A percentile compares a stretch with the other conserved stretches of the same genome.
phyloP scores from a whole-genome alignment of 495 filamentous ascomycete genomes.

The Aspergillus nidulans region DNA sequence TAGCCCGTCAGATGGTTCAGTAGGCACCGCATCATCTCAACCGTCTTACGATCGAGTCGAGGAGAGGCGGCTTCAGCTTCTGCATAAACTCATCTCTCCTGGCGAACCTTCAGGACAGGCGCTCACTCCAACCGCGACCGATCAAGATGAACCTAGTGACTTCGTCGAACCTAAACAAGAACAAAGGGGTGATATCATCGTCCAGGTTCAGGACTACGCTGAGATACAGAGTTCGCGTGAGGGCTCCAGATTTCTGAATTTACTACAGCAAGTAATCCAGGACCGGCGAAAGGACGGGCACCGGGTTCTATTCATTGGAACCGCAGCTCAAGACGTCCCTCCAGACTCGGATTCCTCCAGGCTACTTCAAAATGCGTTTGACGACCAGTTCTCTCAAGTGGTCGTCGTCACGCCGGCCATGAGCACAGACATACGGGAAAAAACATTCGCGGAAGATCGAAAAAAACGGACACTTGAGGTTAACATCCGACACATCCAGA shows the following conservation, averaged over 20 bases:
- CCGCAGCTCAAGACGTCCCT: conserved; percentile 37
- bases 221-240: conserved; percentile 62
- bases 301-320: conserved; percentile 73
- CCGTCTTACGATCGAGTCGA: conserved; percentile 19
- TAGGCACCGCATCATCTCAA: conserved; percentile 12
- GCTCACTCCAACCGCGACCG: neutral
- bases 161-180: conserved; percentile 15
- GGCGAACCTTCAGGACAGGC: conserved; percentile 10
- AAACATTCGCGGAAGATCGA: conserved; percentile 38
- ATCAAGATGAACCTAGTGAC: neutral
- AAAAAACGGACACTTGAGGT: conserved; percentile 53
- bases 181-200: conserved; percentile 49
- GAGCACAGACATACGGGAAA: conserved; percentile 29
- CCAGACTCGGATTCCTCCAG: conserved; percentile 41
- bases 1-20: conserved; percentile 26
- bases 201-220: conserved; percentile 77
- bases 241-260: conserved; percentile 58
- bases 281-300: conserved; percentile 63
- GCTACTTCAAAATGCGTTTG: conserved; percentile 43
- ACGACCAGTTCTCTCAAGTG: conserved; percentile 45
- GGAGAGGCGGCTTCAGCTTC: conserved; percentile 32
- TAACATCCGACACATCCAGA: conserved; percentile 66
- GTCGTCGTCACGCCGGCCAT: conserved; percentile 49
- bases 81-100: conserved; percentile 33
- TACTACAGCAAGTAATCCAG: conserved; percentile 66